Percentiles rank a stretch among this genome's conserved stretches.
Conservation (phyloP, 2,329 filamentous ascomycete species). For the Anthostomella pinea region DNA sequence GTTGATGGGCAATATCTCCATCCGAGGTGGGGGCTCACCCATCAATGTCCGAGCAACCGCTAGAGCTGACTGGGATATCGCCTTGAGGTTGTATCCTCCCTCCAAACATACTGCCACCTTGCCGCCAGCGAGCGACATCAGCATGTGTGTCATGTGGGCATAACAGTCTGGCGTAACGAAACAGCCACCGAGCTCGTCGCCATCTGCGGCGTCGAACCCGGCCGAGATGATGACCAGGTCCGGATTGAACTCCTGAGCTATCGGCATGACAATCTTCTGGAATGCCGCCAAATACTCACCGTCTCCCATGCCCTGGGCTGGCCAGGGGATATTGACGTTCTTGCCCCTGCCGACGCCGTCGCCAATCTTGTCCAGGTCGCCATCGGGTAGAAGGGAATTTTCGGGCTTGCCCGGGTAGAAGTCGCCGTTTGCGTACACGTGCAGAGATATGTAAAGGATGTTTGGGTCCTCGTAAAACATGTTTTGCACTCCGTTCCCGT, state of each 20-base stretch:
- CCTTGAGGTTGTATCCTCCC: constrained; percentile 90
- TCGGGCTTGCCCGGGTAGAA: constrained; percentile 78
- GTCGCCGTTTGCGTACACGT: constrained; percentile 77
- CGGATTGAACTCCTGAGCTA: constrained; percentile 87
- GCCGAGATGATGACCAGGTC: constrained; percentile 94
- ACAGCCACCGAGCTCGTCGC: constrained; percentile 89
- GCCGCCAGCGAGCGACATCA: constrained; percentile 89
- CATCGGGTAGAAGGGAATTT: constrained; percentile 56
- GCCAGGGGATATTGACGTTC: constrained; percentile 67
- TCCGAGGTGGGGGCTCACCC: constrained; percentile 79
- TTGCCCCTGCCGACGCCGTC: constrained; percentile 53
- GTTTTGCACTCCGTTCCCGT: constrained; percentile 91
- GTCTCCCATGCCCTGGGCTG: constrained; percentile 81
- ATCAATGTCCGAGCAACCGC: constrained; percentile 91
- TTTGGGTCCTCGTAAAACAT: constrained; percentile 95
- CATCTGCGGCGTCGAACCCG: constrained; percentile 92
- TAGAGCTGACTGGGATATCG: constrained; percentile 88
- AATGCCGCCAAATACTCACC: constrained; percentile 97
- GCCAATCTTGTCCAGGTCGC: constrained; percentile 59
- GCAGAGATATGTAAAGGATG: constrained; percentile 90
- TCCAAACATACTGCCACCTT: constrained; percentile 92
- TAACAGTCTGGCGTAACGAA: constrained; percentile 90
- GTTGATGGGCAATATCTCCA: constrained; percentile 55
- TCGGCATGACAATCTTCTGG: constrained; percentile 93
- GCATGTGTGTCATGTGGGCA: constrained; percentile 98